A percentile compares a stretch with the other conserved stretches of the same genome.
These are phyloP conservation scores for Ogataea naganishii DNA, from an alignment of 805 yeast genomes.

Conservation along the genomic window DNA sequence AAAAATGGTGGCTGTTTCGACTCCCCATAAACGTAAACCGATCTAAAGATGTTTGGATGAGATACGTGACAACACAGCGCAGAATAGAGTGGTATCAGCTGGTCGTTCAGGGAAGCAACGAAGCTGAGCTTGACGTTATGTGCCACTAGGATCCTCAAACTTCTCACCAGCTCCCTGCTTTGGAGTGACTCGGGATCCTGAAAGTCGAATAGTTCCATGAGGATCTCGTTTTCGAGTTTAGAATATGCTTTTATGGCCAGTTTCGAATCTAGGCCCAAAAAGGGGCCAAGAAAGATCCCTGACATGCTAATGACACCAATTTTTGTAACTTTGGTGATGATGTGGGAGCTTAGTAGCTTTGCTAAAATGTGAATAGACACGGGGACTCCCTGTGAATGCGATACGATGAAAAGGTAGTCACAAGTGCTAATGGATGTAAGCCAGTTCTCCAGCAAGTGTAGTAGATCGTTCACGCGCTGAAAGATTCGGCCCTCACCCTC, in stretches of 20 bases:
- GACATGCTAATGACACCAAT: constrained; percentile 88
- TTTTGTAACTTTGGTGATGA: constrained; percentile 24
- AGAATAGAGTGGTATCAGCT: constrained; percentile 86
- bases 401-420: constrained; percentile 76
- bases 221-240: constrained; percentile 76
- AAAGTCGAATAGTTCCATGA: constrained; percentile 81
- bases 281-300: constrained; percentile 87
- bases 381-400: constrained; percentile 92
- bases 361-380: constrained; percentile 67
- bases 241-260: constrained; percentile 77
- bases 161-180: constrained; percentile 58
- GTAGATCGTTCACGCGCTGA: constrained; percentile 70
- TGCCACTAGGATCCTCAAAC: constrained; percentile 56
- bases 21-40: constrained; percentile 60
- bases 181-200: constrained; percentile 68
- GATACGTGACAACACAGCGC: constrained; percentile 66
- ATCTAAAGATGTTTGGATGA: constrained; percentile 85
- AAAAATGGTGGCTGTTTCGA: constrained; percentile 31
- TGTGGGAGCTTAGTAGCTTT: too few relatives aligned
- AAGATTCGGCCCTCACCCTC: constrained; percentile 89
- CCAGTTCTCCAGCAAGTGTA: constrained; percentile 65
- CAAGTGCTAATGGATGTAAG: constrained; percentile 42
- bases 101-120: constrained; percentile 85
- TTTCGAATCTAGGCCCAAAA: constrained; percentile 77
- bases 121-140: constrained; percentile 71